phyloP scores from a whole-genome alignment of 768 basidiomycete genomes.

The Tulasnella sp. region DNA sequence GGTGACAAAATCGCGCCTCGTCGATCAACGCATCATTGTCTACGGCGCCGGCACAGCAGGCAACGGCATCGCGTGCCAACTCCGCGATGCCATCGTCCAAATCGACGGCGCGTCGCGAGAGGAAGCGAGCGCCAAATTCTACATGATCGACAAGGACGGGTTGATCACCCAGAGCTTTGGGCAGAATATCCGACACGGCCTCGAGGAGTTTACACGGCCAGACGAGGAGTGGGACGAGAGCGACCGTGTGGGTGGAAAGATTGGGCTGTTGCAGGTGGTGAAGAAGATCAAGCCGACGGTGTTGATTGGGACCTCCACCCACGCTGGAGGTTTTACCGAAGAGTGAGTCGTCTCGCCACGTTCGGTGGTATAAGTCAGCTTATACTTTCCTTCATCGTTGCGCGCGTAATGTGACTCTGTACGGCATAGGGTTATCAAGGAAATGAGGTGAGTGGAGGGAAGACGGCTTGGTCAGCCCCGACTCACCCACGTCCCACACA shows the following conservation, averaged over 20 bases:
- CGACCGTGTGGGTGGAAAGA: slow-evolving; percentile 28
- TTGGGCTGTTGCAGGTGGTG: slow-evolving; percentile 55
- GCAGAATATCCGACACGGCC: slow-evolving; percentile 34
- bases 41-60: slow-evolving; percentile 53
- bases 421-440: slow-evolving; percentile 5
- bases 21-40: slow-evolving; percentile 64
- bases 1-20: slow-evolving; percentile 49
- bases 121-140: slow-evolving; percentile 57
- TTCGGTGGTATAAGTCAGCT: neutral
- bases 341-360: slow-evolving; percentile 38
- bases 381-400: neutral
- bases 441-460: slow-evolving; percentile 4
- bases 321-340: slow-evolving; percentile 64
- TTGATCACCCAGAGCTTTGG: slow-evolving; percentile 38
- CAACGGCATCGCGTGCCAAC: slow-evolving; percentile 61
- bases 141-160: slow-evolving; percentile 57
- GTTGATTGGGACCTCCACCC: slow-evolving; percentile 73
- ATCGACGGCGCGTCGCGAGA: slow-evolving; percentile 33
- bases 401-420: neutral
- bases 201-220: slow-evolving; percentile 41
- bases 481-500: slow-evolving; percentile 12
- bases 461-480: neutral
- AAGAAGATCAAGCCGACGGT: slow-evolving; percentile 65
- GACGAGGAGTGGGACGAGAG: slow-evolving; percentile 41
- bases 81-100: slow-evolving; percentile 62